Percentiles rank a stretch among this genome's conserved stretches.
phyloP scores from a whole-genome alignment of 2,329 filamentous ascomycete genomes.

The Paecilomyces sp. region DNA sequence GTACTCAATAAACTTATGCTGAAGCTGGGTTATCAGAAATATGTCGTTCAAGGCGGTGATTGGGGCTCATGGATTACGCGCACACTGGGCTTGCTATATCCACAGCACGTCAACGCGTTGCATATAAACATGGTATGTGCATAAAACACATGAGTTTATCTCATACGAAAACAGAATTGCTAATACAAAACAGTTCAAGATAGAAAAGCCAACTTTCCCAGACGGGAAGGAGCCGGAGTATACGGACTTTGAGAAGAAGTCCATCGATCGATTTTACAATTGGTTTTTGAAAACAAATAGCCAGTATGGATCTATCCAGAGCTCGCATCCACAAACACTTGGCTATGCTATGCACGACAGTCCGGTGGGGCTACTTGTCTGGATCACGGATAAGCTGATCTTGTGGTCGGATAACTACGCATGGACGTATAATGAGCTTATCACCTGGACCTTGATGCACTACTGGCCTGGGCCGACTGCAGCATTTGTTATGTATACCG shows the following conservation, averaged over 20 bases:
- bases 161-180: background rate
- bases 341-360: constrained; percentile 17
- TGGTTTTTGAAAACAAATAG: constrained; percentile 4
- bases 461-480: constrained; percentile 14
- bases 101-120: constrained; percentile 10
- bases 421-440: constrained; percentile 15
- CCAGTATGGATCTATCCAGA: constrained; percentile 11
- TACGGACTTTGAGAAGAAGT: constrained; percentile 9
- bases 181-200: constrained; percentile 10
- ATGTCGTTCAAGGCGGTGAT: constrained; percentile 1
- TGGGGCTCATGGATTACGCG: constrained; percentile 16
- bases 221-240: constrained; percentile 3
- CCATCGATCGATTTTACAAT: constrained; percentile 5
- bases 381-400: constrained; percentile 18
- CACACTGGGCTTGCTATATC: constrained; percentile 14
- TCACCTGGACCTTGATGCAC: constrained; percentile 23
- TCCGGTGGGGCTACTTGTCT: constrained; percentile 19
- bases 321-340: constrained; percentile 14
- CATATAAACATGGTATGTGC: constrained; percentile 8
- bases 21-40: background rate
- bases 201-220: constrained; percentile 2
- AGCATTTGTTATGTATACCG: constrained; percentile 11
- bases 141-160: background rate
- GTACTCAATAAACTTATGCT: background rate
- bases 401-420: constrained; percentile 11